A percentile compares a stretch with the other conserved stretches of the same genome.
These are phyloP conservation scores for Exophiala viscosa DNA, from an alignment of 2,329 filamentous ascomycete genomes.

Conservation along the genomic window DNA sequence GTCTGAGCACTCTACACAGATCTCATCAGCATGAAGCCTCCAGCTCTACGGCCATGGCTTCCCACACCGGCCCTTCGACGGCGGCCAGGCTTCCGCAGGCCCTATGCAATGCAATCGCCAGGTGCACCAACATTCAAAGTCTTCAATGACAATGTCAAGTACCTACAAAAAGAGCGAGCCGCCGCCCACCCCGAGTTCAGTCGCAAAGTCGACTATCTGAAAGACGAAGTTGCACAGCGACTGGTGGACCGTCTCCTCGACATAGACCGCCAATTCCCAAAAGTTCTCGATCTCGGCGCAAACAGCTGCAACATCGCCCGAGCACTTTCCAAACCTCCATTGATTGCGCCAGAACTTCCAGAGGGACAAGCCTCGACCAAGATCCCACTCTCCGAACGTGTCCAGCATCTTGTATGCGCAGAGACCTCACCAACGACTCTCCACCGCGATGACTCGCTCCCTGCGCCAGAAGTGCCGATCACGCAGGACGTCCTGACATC, in stretches of 20 bases:
- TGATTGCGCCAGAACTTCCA: constrained; percentile 48
- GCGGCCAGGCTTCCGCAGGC: constrained; percentile 27
- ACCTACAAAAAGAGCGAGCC: constrained; percentile 84
- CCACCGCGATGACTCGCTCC: constrained; percentile 65
- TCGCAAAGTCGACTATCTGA: constrained; percentile 83
- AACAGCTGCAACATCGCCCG: constrained; percentile 93
- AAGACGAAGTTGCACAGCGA: constrained; percentile 82
- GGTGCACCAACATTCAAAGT: constrained; percentile 79
- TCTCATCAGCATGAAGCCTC: constrained; percentile 21
- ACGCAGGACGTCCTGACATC: constrained; percentile 67
- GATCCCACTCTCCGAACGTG: constrained; percentile 62
- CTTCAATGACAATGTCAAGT: constrained; percentile 86
- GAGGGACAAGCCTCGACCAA: constrained; percentile 17
- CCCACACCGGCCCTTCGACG: constrained; percentile 18
- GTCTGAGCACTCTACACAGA: constrained; percentile 13
- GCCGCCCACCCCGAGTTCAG: constrained; percentile 67
- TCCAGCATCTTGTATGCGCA: constrained; percentile 71
- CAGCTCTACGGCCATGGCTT: constrained; percentile 18
- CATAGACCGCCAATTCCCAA: constrained; percentile 82
- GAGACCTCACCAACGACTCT: constrained; percentile 77
- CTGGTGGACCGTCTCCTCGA: constrained; percentile 85
- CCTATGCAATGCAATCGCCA: constrained; percentile 74
- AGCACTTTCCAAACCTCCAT: constrained; percentile 63
- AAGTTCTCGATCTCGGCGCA: constrained; percentile 86
- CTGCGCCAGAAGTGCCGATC: constrained; percentile 65